These are phyloP conservation scores for Aspergillus heteromorphus DNA, from an alignment of 495 filamentous ascomycete species.

Conservation along the genomic window DNA sequence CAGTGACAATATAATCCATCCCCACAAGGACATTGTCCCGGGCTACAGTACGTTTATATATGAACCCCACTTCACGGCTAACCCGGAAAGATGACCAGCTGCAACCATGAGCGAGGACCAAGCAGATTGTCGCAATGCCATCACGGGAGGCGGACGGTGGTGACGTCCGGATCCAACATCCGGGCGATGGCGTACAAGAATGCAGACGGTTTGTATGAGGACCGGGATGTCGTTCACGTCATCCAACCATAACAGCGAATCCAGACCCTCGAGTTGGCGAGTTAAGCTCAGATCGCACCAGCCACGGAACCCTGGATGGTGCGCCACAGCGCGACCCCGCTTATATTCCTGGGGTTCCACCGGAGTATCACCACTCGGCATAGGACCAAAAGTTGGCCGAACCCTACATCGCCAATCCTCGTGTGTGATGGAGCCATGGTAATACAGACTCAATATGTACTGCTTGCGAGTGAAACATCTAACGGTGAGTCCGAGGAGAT, in stretches of 20 bases:
- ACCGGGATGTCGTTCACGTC: constrained; percentile 1
- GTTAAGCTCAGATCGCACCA: neutral
- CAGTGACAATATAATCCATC: too few species aligned
- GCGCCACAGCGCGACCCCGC: neutral
- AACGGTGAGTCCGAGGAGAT: too few species aligned
- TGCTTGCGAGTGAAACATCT: too few species aligned
- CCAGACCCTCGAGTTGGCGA: neutral
- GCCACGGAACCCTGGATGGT: neutral
- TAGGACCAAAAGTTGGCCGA: neutral
- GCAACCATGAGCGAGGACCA: neutral
- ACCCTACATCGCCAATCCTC: neutral
- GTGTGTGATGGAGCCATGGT: neutral
- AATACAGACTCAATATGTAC: too few species aligned
- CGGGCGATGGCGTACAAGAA: neutral
- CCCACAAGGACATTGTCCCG: too few species aligned
- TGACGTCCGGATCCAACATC: neutral
- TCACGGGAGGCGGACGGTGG: neutral
- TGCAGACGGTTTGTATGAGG: neutral
- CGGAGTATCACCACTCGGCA: neutral
- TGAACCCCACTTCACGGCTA: neutral
- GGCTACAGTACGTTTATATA: too few species aligned
- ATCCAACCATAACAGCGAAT: neutral
- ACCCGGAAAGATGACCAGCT: neutral
- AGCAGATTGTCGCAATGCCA: neutral
- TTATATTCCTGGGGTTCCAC: neutral